A percentile compares a stretch with the other conserved stretches of the same genome.
These are phyloP conservation scores for Echites panduratus DNA, from an alignment of 257 asterid species.

Conservation along the genomic window DNA sequence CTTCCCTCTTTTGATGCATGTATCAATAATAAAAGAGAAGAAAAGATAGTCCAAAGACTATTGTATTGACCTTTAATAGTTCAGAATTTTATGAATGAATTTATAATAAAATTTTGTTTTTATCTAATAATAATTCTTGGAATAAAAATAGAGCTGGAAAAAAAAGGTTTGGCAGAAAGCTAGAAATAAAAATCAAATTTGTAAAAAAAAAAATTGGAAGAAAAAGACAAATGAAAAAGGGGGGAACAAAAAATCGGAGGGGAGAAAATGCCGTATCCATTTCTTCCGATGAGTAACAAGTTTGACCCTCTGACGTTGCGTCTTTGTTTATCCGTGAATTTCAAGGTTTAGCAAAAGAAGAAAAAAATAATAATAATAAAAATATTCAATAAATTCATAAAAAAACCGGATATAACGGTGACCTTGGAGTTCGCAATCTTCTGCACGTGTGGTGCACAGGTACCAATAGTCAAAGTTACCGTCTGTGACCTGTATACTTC, in stretches of 20 bases:
- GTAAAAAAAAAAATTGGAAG: neutral
- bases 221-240: neutral
- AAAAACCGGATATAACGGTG: constrained; percentile 27
- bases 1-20: neutral
- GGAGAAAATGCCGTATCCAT: neutral
- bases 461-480: constrained; percentile 26
- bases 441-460: constrained; percentile 39
- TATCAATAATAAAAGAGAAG: neutral
- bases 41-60: neutral
- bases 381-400: neutral
- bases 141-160: no score
- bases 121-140: no score
- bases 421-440: constrained; percentile 23
- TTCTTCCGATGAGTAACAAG: constrained; percentile 2
- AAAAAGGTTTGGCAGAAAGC: no score
- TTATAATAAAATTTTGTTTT: no score
- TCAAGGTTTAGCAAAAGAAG: neutral
- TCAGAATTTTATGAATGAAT: no score
- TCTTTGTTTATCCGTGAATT: constrained; percentile 19
- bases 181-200: neutral
- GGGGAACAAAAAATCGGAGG: neutral
- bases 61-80: neutral
- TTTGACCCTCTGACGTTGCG: constrained; percentile 11
- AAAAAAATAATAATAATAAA: neutral
- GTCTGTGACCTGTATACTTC: constrained; percentile 22